Conservation (phyloP, 1,139 yeast genomes). For the Saccharomyces hybrid region DNA sequence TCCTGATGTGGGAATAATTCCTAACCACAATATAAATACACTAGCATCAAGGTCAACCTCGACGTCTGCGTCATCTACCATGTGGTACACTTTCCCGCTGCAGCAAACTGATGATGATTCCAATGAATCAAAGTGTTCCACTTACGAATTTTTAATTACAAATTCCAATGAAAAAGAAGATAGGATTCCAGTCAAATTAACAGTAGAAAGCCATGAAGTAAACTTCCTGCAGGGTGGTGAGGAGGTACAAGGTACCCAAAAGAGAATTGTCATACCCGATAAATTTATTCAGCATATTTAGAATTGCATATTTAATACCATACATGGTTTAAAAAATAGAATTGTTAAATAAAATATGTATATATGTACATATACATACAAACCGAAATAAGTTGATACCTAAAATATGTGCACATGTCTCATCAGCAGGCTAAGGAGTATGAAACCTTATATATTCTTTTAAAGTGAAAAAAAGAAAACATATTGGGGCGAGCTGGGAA, state of each 20-base stretch:
- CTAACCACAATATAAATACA: not conserved
- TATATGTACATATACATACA: not conserved
- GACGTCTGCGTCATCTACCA: not conserved
- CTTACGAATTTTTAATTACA: not conserved
- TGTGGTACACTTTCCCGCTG: not conserved
- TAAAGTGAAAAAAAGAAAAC: too few relatives aligned
- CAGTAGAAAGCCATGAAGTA: not conserved
- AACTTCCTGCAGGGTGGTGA: not conserved
- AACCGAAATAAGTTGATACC: not conserved
- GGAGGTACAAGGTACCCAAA: not conserved
- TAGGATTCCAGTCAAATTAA: not conserved
- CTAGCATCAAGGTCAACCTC: not conserved
- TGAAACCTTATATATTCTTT: too few relatives aligned
- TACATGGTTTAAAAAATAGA: not conserved
- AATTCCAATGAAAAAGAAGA: not conserved
- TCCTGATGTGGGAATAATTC: not conserved
- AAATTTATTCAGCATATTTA: not conserved
- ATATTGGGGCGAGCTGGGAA: conserved; percentile 9
- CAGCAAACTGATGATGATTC: not conserved
- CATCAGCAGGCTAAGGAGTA: too few relatives aligned
- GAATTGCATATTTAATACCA: not conserved
- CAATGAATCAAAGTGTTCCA: not conserved
- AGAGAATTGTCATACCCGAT: not conserved
- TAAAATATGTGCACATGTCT: not conserved
- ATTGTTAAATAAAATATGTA: not conserved